Base-by-base conservation (phyloP, 2,329 filamentous ascomycete genomes). In the Calonectria pseudoturangicola region DNA sequence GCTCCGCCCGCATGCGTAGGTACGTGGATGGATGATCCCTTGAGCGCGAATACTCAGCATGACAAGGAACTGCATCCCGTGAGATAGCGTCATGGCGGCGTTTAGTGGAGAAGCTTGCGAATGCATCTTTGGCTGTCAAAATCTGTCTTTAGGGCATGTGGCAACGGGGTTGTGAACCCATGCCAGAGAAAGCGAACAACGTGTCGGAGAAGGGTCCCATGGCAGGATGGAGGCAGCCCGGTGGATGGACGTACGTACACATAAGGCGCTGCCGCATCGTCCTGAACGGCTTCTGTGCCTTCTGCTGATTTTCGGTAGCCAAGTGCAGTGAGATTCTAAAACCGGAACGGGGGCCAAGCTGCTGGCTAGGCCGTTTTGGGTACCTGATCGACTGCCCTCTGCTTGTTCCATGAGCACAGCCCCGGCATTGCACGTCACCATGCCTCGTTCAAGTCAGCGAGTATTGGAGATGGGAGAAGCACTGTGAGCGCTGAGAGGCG, bases 371-470 rank as follows among this genome's bases (percentile, higher is more conserved):
- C 62, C 60, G 30, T 27, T 43, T 54, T 54, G 64, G 68, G 68
- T 13, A 16, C 50, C 16, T 36, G 45, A 66, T 71, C 64, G 68
- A 43, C 65, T 51, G 16, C 65, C 65, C 63, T 70, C 65, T 68
- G 75, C 33, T 25, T 41, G 33, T 36, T 60, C 54, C 72, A 72
- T 72, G 73, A 79, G 78, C 78, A 79, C 76, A 74, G 78, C 78
- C 78, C 76, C 76, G 47, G 75, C 30, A 75, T 71, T 77, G 74
- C 78, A 80, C 78, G 78, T 79, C 78, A 79, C 78, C 71, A 64
- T 62, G 51, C 72, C 68, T 79, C 74, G 75, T 73, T 45, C n/a
- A 68, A 77, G 70, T 77, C 76, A 75, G 75, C 73, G 72, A 48
- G 47, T 51, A 51, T 39, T 58, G 54, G 54, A 60, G 30, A 60